These are phyloP conservation scores for Polymyxa betae DNA, from an alignment of 208 protist species.

Conservation along the genomic window DNA sequence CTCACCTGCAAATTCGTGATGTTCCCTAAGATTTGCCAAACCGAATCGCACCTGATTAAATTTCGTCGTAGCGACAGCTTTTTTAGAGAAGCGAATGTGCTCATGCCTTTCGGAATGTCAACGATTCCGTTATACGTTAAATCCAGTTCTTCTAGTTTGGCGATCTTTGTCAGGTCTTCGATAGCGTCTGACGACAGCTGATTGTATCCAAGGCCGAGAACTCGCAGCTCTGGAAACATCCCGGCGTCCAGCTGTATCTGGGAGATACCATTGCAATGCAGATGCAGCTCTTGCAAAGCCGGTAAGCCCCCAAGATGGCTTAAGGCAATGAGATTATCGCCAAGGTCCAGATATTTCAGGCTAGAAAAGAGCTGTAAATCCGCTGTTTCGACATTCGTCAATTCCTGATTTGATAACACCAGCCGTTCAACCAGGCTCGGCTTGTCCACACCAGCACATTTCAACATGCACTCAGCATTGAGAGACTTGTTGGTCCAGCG, in stretches of 20 bases:
- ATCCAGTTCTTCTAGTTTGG: background rate
- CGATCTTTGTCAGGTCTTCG: background rate
- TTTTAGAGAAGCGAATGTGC: background rate
- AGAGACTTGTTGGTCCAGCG: background rate
- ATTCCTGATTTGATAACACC: background rate
- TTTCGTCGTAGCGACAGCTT: constrained; percentile 36
- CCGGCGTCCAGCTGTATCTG: background rate
- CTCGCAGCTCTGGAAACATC: background rate
- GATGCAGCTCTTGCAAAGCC: constrained; percentile 11
- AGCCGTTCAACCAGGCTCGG: background rate
- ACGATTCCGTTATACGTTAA: background rate
- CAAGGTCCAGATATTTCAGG: constrained; percentile 8
- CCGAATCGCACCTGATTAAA: background rate
- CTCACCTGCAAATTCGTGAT: background rate
- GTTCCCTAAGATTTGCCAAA: background rate
- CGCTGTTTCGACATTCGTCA: background rate
- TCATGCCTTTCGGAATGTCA: background rate
- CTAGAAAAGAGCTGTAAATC: background rate
- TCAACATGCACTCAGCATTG: background rate
- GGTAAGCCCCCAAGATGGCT: background rate
- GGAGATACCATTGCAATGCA: constrained; percentile 46
- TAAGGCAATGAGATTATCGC: background rate
- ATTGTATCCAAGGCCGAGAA: constrained; percentile 39
- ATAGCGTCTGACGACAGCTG: background rate
- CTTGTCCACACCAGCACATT: background rate